A percentile compares a stretch with the other conserved stretches of the same genome.
Evolutionary conservation across 1,284 basidiomycete genomes (phyloP).

Genomic region (Rhodotorula sp.): DNA sequence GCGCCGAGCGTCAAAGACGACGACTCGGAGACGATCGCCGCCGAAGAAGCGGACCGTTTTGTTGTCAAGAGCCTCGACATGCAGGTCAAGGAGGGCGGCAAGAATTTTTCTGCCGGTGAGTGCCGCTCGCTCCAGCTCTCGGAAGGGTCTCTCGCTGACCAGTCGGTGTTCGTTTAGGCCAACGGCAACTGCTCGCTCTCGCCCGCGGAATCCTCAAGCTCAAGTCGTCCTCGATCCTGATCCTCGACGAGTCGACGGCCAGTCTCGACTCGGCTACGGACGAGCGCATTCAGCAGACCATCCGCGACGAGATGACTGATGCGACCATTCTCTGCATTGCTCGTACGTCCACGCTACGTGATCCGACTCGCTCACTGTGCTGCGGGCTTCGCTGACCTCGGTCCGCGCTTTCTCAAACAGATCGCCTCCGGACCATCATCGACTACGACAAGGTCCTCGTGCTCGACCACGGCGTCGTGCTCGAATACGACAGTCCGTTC

Average conservation of each 20-base stretch:
- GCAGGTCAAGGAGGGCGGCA: constrained; percentile 55
- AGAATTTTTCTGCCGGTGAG: constrained; percentile 55
- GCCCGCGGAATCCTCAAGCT: constrained; percentile 59
- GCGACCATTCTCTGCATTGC: constrained; percentile 51
- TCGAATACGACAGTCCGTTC: constrained; percentile 61
- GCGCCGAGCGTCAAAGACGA: constrained; percentile 4
- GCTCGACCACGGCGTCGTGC: constrained; percentile 55
- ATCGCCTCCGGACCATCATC: constrained; percentile 55
- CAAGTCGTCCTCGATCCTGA: constrained; percentile 55
- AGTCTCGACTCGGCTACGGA: constrained; percentile 51
- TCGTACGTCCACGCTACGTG: constrained; percentile 9
- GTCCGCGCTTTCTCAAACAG: constrained; percentile 42
- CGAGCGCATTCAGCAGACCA: constrained; percentile 53
- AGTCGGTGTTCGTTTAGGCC: constrained; percentile 36
- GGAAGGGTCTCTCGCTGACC: background rate
- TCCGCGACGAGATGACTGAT: constrained; percentile 50
- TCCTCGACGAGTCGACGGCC: constrained; percentile 58
- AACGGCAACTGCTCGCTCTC: constrained; percentile 58
- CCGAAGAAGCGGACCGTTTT: constrained; percentile 48
- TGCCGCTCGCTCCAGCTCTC: background rate
- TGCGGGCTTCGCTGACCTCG: background rate
- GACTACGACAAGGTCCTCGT: constrained; percentile 58
- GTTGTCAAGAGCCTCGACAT: constrained; percentile 56
- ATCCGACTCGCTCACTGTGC: too few relatives aligned
- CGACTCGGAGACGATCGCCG: constrained; percentile 9